These are phyloP conservation scores for Macrolepiota albuminosa DNA, from an alignment of 768 basidiomycete species.

Conservation along the genomic window DNA sequence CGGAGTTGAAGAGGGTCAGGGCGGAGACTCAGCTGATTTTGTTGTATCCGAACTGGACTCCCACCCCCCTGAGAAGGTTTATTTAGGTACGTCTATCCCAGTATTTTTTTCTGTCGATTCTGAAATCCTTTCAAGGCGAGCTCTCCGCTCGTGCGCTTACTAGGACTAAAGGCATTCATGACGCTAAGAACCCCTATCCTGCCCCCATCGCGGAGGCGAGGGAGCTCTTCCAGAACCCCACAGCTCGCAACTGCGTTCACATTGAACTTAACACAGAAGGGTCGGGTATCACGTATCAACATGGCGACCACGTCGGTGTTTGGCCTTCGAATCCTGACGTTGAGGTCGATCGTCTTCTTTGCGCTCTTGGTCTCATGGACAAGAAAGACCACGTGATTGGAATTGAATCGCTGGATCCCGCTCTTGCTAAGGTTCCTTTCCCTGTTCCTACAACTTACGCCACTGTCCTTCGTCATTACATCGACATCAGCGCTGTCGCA, in stretches of 20 bases:
- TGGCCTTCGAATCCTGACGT: slow-evolving; percentile 95
- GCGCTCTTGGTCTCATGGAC: slow-evolving; percentile 75
- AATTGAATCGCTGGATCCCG: slow-evolving; percentile 96
- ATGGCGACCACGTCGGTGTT: slow-evolving; percentile 95
- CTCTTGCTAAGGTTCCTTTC: slow-evolving; percentile 97
- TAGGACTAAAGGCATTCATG: slow-evolving; percentile 92
- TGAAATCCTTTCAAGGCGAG: slow-evolving; percentile 56
- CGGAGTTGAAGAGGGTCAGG: slow-evolving; percentile 93
- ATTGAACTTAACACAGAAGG: slow-evolving; percentile 92
- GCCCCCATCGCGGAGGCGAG: slow-evolving; percentile 73
- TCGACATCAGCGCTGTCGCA: slow-evolving; percentile 92
- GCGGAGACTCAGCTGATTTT: slow-evolving; percentile 93
- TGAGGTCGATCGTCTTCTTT: slow-evolving; percentile 87
- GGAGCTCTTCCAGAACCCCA: slow-evolving; percentile 76
- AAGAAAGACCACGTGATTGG: slow-evolving; percentile 82
- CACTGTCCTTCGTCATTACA: slow-evolving; percentile 92
- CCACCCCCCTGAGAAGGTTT: slow-evolving; percentile 84
- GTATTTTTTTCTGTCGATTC: slow-evolving; percentile 6
- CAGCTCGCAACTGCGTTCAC: slow-evolving; percentile 89
- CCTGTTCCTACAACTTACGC: slow-evolving; percentile 94
- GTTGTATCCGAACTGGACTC: slow-evolving; percentile 77
- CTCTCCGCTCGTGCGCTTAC: slow-evolving; percentile 92
- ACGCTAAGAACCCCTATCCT: slow-evolving; percentile 95
- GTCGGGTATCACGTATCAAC: slow-evolving; percentile 97
- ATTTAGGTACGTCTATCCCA: slow-evolving; percentile 58